These are phyloP conservation scores for Flaveria robusta DNA, from an alignment of 129 eudicot genomes.

Conservation along the genomic window DNA sequence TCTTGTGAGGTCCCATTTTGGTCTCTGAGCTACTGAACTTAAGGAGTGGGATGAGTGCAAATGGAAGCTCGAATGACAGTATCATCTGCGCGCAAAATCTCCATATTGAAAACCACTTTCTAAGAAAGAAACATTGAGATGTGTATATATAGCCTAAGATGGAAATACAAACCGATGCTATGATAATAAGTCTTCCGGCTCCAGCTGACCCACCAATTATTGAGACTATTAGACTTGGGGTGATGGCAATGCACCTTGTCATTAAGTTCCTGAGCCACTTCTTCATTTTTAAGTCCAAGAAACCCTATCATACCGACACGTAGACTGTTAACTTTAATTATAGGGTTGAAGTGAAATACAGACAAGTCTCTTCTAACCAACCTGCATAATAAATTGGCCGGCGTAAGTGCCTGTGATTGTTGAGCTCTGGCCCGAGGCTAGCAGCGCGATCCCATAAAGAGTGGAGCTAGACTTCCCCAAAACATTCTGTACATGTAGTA, in stretches of 20 bases:
- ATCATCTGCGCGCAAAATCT: slow-evolving; percentile 56
- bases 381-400: slow-evolving; percentile 91
- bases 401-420: slow-evolving; percentile 95
- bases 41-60: slow-evolving; percentile 78
- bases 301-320: slow-evolving; percentile 46
- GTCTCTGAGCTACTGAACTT: slow-evolving; percentile 70
- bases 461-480: slow-evolving; percentile 62
- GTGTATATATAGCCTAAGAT: not conserved
- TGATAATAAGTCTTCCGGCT: slow-evolving; percentile 69
- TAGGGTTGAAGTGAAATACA: not conserved
- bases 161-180: slow-evolving; percentile 61
- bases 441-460: slow-evolving; percentile 64
- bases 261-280: slow-evolving; percentile 68
- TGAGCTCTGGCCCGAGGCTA: slow-evolving; percentile 97
- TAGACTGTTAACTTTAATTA: not conserved
- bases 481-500: slow-evolving; percentile 39
- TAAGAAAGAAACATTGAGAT: not conserved
- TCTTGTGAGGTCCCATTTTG: slow-evolving; percentile 83
- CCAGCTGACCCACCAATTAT: slow-evolving; percentile 74
- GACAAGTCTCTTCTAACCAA: slow-evolving; percentile 25
- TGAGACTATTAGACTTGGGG: slow-evolving; percentile 70
- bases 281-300: slow-evolving; percentile 68
- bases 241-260: slow-evolving; percentile 70
- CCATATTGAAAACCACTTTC: not conserved
- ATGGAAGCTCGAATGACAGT: slow-evolving; percentile 78